Evolutionary conservation across 2,329 filamentous ascomycete genomes (phyloP).

Genomic region (Cryphonectria radicalis): DNA sequence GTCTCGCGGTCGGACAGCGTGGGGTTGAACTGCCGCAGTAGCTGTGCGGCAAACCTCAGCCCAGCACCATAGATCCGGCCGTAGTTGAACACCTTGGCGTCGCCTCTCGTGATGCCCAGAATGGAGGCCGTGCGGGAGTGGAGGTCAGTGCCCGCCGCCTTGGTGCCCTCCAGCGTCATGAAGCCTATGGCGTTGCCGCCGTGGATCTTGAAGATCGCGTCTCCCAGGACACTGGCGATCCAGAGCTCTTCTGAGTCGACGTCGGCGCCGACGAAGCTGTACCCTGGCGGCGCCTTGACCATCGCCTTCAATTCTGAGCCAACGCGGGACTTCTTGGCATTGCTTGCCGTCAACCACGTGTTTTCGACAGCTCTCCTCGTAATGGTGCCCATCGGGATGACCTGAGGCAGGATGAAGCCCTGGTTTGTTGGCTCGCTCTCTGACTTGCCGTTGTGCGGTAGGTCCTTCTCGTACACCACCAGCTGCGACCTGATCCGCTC

Average conservation of each 20-base stretch:
- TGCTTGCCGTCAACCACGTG: constrained; percentile 97
- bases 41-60: constrained; percentile 85
- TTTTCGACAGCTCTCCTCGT: constrained; percentile 94
- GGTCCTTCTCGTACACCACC: constrained; percentile 81
- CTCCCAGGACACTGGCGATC: constrained; percentile 95
- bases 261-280: constrained; percentile 93
- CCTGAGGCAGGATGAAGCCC: constrained; percentile 92
- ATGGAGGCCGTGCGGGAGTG: constrained; percentile 94
- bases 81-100: constrained; percentile 98
- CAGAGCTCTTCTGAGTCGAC: constrained; percentile 97
- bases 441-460: constrained; percentile 33
- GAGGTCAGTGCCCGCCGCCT: constrained; percentile 89
- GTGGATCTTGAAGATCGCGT: constrained; percentile 92
- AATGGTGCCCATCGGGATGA: constrained; percentile 98
- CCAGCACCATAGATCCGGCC: constrained; percentile 98
- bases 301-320: constrained; percentile 97
- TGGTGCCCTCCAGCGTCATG: constrained; percentile 97
- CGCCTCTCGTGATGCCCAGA: constrained; percentile 88
- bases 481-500: constrained; percentile 95
- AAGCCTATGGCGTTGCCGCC: constrained; percentile 97
- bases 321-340: constrained; percentile 93
- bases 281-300: constrained; percentile 88
- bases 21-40: constrained; percentile 94
- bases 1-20: constrained; percentile 80
- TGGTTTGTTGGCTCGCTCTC: constrained; percentile 33